Evolutionary conservation across 1,139 yeast genomes (phyloP), one percentile per base, ranked within the genome.

Genomic region (Entelexis paramagnoliae): DNA sequence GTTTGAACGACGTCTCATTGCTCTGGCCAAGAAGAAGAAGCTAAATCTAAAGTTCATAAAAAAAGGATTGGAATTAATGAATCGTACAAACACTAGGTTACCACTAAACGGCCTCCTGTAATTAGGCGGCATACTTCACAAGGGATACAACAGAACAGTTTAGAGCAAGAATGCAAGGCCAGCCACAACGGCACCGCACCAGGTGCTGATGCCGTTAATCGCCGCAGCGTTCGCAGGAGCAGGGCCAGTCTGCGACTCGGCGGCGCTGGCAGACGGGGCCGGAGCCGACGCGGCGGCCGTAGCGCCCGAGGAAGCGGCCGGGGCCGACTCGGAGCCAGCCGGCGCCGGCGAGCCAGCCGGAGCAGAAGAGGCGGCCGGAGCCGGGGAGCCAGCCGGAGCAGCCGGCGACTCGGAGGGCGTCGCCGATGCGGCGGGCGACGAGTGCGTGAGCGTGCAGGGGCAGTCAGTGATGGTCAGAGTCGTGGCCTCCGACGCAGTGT

Each of bases 381-480:
- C 24, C 4, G 24, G 24, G 6, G 24, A 20, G 17, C 26, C 34
- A 28, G 30, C 11, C 1, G 30, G 16, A 11, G 34, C 34, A 22
- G 24, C 24, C 24, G 24, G 24, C 24, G 24, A 22, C 24, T 22
- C 24, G 6, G 24, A 22, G 6, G 24, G 24, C 4, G 7, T n/a
- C 2, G 41, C 28, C 13, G 41, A 13, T 3, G 41, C 4, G 4
- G 29, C n/a, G 16, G 43, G 20, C n/a, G n/a, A n/a, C 14, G 32
- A 5, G 35, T 70, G 68, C 62, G 77, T 73, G 60, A 79, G 65
- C 60, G 83, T 76, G 72, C 86, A 80, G 40, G 72, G 72, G 65
- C 72, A 68, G 67, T 68, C 66, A 57, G 73, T 70, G 66, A 69
- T 63, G 59, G 74, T 71, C 54, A 71, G 57, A 56, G 74, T 69